Evolutionary conservation across 805 yeast genomes (phyloP).

Genomic region (Kuraishia hungarica): DNA sequence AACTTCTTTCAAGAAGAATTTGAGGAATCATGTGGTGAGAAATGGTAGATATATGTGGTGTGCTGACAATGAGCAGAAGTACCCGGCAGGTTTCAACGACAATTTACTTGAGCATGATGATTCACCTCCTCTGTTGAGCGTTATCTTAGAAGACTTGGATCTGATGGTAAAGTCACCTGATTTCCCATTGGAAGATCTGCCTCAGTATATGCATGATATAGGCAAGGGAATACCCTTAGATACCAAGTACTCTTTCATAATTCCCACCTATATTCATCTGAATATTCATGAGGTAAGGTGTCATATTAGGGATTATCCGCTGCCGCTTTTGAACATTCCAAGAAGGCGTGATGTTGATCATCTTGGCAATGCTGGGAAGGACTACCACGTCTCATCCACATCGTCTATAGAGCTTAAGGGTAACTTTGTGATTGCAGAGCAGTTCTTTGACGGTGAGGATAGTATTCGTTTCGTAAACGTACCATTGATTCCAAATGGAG

Average conservation of each 20-base stretch:
- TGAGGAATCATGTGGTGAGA: constrained; percentile 28
- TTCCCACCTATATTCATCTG: constrained; percentile 57
- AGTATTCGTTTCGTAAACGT: constrained; percentile 54
- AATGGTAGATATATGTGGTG: constrained; percentile 37
- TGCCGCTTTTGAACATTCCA: constrained; percentile 76
- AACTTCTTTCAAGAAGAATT: constrained; percentile 32
- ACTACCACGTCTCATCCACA: background rate
- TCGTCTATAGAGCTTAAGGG: constrained; percentile 39
- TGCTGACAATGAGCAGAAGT: constrained; percentile 17
- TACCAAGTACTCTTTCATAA: constrained; percentile 53
- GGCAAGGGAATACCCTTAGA: constrained; percentile 83
- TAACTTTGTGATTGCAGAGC: constrained; percentile 63
- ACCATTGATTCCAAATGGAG: constrained; percentile 45
- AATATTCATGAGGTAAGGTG: constrained; percentile 52
- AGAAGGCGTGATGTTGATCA: constrained; percentile 12
- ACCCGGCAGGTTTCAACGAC: constrained; percentile 33
- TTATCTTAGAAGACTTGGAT: constrained; percentile 38
- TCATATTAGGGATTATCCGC: constrained; percentile 78
- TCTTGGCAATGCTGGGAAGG: constrained; percentile 17
- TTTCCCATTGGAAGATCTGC: constrained; percentile 37
- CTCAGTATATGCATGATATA: constrained; percentile 54
- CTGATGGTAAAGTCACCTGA: constrained; percentile 36
- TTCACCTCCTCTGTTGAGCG: constrained; percentile 41
- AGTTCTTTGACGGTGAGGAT: constrained; percentile 36
- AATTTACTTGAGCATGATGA: constrained; percentile 36